phyloP scores from a whole-genome alignment of 305 asterid genomes.

The Solanum hybrid region DNA sequence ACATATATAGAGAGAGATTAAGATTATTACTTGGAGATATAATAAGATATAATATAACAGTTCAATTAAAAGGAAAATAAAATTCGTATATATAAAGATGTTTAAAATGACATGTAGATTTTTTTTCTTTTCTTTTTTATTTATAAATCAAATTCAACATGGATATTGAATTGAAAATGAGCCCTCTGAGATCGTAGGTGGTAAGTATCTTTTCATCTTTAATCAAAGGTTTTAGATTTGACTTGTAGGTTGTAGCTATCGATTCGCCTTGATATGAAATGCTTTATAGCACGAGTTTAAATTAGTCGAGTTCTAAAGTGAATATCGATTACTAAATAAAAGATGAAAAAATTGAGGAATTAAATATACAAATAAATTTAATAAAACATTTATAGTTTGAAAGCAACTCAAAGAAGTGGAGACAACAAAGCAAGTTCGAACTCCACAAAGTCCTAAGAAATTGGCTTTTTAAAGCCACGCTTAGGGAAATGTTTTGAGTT shows the following conservation, averaged over 20 bases:
- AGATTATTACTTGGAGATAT: neutral
- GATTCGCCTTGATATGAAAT: neutral
- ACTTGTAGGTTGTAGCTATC: neutral
- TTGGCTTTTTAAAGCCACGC: slow-evolving; percentile 23
- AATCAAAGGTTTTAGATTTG: neutral
- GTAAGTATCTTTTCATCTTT: neutral
- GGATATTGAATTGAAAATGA: neutral
- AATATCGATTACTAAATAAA: neutral
- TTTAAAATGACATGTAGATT: neutral
- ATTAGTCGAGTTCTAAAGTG: neutral
- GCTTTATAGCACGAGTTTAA: neutral
- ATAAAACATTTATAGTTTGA: neutral
- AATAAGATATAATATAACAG: neutral
- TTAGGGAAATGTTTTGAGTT: neutral
- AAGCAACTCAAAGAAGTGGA: neutral
- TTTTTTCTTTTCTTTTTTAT: neutral
- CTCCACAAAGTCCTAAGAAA: slow-evolving; percentile 15
- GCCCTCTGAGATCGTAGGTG: neutral
- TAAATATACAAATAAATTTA: neutral
- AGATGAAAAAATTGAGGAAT: neutral
- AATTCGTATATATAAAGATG: neutral
- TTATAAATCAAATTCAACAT: neutral
- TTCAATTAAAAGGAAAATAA: neutral
- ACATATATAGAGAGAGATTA: neutral
- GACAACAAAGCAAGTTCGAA: neutral